Conservation (phyloP, 176 grass and related monocot species). For the Aegilops sharonensis region DNA sequence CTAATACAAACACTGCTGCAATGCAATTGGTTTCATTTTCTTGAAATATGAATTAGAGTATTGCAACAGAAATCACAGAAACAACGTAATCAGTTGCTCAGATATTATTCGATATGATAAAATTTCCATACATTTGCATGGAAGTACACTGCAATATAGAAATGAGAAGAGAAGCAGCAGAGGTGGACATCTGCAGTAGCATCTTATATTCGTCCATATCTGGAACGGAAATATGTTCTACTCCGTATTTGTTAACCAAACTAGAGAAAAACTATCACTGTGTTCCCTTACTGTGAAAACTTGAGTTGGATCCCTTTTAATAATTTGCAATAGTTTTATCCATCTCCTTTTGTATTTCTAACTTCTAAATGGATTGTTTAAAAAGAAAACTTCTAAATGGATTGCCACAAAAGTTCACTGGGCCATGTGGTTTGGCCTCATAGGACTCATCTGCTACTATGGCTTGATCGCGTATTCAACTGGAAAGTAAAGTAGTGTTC, state of each 20-base stretch:
- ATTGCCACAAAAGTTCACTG: too few species aligned
- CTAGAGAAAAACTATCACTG: not conserved
- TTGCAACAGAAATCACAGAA: not conserved
- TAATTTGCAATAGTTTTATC: too few species aligned
- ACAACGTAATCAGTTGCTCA: not conserved
- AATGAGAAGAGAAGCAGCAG: not conserved
- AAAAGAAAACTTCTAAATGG: too few species aligned
- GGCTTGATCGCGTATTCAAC: too few species aligned
- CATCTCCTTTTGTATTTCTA: too few species aligned
- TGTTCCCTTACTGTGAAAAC: not conserved
- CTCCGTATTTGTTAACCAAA: not conserved
- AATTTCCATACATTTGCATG: not conserved
- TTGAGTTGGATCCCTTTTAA: not conserved
- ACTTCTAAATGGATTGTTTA: too few species aligned
- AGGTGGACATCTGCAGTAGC: not conserved
- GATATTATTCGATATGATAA: not conserved
- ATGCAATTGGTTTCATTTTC: not conserved
- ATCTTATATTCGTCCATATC: not conserved
- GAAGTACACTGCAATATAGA: not conserved
- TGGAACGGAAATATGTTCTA: not conserved
- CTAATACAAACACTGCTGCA: not conserved
- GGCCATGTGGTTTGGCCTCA: too few species aligned
- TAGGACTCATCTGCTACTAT: too few species aligned
- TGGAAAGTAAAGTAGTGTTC: not conserved
- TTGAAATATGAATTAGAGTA: not conserved